A percentile compares a stretch with the other conserved stretches of the same genome.
phyloP scores from a whole-genome alignment of 2,329 filamentous ascomycete species.

The Pyrenochaeta sp. region DNA sequence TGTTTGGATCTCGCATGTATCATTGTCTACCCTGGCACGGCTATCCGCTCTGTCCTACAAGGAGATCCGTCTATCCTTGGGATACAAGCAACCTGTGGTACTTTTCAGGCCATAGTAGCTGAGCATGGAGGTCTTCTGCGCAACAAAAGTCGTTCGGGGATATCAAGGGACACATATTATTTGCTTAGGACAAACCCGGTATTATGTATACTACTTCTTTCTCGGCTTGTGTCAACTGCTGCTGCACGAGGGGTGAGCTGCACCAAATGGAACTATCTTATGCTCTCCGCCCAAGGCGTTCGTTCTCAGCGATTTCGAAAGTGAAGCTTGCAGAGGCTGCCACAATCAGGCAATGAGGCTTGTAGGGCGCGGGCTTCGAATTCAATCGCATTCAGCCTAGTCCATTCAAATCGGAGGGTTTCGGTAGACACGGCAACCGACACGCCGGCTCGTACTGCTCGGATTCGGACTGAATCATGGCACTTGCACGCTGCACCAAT shows the following conservation, averaged over 20 bases:
- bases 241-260: neutral
- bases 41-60: neutral
- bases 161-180: neutral
- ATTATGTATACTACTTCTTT: neutral
- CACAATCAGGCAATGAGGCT: neutral
- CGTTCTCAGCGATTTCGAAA: neutral
- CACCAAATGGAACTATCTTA: neutral
- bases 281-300: neutral
- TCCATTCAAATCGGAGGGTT: neutral
- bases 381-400: neutral
- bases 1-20: conserved; percentile 6
- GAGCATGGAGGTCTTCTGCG: conserved; percentile 1
- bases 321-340: neutral
- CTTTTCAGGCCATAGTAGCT: conserved; percentile 3
- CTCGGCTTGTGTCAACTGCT: neutral
- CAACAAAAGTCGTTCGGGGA: conserved; percentile 6
- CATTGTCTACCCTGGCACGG: neutral
- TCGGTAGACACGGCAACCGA: neutral
- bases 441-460: conserved; percentile 5
- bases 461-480: neutral
- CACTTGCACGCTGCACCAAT: too few relatives aligned
- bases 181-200: neutral
- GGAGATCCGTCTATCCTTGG: neutral
- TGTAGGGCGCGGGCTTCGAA: neutral
- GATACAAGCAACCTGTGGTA: neutral